Evolutionary conservation across 2,329 filamentous ascomycete genomes (phyloP).

Genomic region (Aciculosporium take): DNA sequence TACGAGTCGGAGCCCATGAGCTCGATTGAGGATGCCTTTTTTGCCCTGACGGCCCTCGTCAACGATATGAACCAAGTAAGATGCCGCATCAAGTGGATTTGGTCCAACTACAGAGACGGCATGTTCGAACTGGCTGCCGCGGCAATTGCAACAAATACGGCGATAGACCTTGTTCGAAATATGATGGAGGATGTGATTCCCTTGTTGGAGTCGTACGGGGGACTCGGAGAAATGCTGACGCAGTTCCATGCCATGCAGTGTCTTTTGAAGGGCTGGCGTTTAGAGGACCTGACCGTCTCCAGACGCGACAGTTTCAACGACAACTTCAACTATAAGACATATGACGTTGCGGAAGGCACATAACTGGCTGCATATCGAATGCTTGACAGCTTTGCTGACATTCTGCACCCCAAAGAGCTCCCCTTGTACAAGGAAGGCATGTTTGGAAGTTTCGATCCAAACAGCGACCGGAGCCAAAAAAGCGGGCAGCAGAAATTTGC

Average conservation of each 20-base stretch:
- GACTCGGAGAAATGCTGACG: slow-evolving; percentile 9
- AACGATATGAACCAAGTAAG: slow-evolving; percentile 19
- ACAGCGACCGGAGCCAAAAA: slow-evolving; percentile 12
- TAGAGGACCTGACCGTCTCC: neutral
- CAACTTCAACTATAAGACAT: neutral
- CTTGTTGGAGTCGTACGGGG: slow-evolving; percentile 14
- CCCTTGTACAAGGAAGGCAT: slow-evolving; percentile 13
- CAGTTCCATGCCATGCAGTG: slow-evolving; percentile 5
- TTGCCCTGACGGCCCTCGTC: slow-evolving; percentile 15
- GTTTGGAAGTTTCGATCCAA: slow-evolving; percentile 14
- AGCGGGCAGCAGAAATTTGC: slow-evolving; percentile 17
- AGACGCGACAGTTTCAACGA: neutral
- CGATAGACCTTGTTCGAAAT: slow-evolving; percentile 18
- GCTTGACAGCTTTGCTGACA: neutral
- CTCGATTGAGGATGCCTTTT: slow-evolving; percentile 13
- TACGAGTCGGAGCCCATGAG: slow-evolving; percentile 20
- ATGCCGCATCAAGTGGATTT: slow-evolving; percentile 16
- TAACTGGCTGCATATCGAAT: neutral
- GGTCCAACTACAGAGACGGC: slow-evolving; percentile 13
- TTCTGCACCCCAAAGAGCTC: slow-evolving; percentile 7
- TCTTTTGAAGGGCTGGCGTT: neutral
- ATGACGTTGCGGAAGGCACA: neutral
- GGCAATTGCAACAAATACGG: slow-evolving; percentile 24
- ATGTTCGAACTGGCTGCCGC: slow-evolving; percentile 18
- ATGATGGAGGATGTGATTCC: slow-evolving; percentile 18